phyloP scores from a whole-genome alignment of 2,329 filamentous ascomycete species.

The Stagonosporopsis cucurbitacearum region DNA sequence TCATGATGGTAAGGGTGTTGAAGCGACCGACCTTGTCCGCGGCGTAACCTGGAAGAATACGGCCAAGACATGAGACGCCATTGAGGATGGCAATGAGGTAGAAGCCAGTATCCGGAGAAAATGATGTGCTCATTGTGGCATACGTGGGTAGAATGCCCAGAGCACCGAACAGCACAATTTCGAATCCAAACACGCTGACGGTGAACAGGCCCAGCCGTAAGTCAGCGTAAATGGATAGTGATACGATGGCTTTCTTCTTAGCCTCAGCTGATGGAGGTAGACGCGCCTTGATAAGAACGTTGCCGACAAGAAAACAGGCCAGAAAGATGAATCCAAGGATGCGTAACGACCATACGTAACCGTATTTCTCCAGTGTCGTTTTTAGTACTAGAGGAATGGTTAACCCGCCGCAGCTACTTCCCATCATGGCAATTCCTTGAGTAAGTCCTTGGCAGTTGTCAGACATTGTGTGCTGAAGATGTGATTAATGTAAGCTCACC shows the following conservation, averaged over 20 bases:
- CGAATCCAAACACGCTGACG: slow-evolving; percentile 45
- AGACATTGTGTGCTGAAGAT: not conserved
- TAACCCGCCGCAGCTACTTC: slow-evolving; percentile 45
- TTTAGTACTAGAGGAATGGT: slow-evolving; percentile 47
- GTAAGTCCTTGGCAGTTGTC: slow-evolving; percentile 31
- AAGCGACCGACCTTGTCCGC: slow-evolving; percentile 52
- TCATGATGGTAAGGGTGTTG: slow-evolving; percentile 50
- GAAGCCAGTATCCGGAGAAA: slow-evolving; percentile 42
- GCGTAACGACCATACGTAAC: slow-evolving; percentile 48
- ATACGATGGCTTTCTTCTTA: slow-evolving; percentile 47
- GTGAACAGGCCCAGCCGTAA: slow-evolving; percentile 46
- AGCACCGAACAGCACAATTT: slow-evolving; percentile 50
- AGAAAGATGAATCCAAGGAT: slow-evolving; percentile 49
- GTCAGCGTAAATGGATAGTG: slow-evolving; percentile 43
- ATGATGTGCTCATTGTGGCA: slow-evolving; percentile 46
- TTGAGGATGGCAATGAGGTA: slow-evolving; percentile 51
- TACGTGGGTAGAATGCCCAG: slow-evolving; percentile 52
- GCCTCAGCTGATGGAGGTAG: slow-evolving; percentile 38
- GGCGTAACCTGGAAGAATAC: slow-evolving; percentile 49
- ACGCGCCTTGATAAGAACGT: slow-evolving; percentile 45
- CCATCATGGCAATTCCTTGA: slow-evolving; percentile 50
- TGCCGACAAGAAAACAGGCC: slow-evolving; percentile 41
- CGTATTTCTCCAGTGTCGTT: slow-evolving; percentile 43
- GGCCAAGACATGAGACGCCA: slow-evolving; percentile 50
- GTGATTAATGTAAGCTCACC: not conserved